Evolutionary conservation across 345 rosid genomes (phyloP).

Genomic region (Citrus sinensis): DVS_A1.0 CM039168.1:4029001-4029500

Average conservation of each 20-base stretch:
- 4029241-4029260: background rate
- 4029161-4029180: background rate
- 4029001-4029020: too few relatives aligned
- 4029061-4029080: too few relatives aligned
- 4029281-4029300: constrained; percentile 7
- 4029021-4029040: too few relatives aligned
- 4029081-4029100: background rate
- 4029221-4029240: constrained; percentile 11
- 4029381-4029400: background rate
- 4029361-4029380: background rate
- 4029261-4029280: constrained; percentile 17
- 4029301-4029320: background rate
- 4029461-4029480: too few relatives aligned
- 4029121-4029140: constrained; percentile 19
- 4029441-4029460: constrained; percentile 9
- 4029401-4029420: background rate
- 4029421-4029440: constrained; percentile 19
- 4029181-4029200: constrained; percentile 4
- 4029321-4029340: background rate
- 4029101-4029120: constrained; percentile 7
- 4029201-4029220: constrained; percentile 20
- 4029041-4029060: too few relatives aligned
- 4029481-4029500: too few relatives aligned
- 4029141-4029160: background rate
- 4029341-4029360: background rate